Base-by-base conservation (phyloP, 441 rosid genomes). In the Jatropha multifida region DNA sequence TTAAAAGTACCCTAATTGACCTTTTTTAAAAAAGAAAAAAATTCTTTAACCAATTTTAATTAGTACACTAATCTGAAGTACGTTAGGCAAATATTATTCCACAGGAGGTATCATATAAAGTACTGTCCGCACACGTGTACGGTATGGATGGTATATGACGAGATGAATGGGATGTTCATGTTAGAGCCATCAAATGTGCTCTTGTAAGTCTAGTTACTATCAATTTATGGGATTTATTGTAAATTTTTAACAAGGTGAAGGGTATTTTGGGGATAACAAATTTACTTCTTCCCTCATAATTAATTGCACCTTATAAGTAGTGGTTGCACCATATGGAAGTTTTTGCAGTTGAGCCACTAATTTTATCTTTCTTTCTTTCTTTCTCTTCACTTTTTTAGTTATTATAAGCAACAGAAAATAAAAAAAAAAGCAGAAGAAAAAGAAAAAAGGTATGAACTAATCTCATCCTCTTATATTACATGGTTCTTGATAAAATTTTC, bases 81-180 rank as follows among this genome's bases (percentile, higher is more conserved):
- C 15, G n/a, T 54, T 2, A 4, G n/a, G n/a, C 0, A 54, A 54
- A 56, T 6, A 51, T 5, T 56, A 20, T 56, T 56, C 61, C 32
- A 56, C 20, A 15, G 11, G n/a, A 56, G n/a, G 12, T 20, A 56
- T 56, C 61, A 17, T 2, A 59, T 17, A 23, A 56, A 37, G 62
- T 56, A 49, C 62, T 44, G 87, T 80, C 79, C 85, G 70, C 81
- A 86, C 89, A 92, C 89, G 90, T 92, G 91, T 79, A 84, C 85
- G 87, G 78, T 60, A 64, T 52, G 12, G 82, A 83, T 71, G 81
- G 3, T 64, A 56, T 46, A 38, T 14, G 44, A 69, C 76, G 14
- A 40, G 61, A 3, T 40, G 85, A 73, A 13, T 20, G 44, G n/a
- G 87, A 80, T 72, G 68, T 72, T 55, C 69, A 56, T 67, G 77